Base-by-base conservation (phyloP, 2,329 filamentous ascomycete genomes). In the Ophiocordyceps camponoti-floridani region DNA sequence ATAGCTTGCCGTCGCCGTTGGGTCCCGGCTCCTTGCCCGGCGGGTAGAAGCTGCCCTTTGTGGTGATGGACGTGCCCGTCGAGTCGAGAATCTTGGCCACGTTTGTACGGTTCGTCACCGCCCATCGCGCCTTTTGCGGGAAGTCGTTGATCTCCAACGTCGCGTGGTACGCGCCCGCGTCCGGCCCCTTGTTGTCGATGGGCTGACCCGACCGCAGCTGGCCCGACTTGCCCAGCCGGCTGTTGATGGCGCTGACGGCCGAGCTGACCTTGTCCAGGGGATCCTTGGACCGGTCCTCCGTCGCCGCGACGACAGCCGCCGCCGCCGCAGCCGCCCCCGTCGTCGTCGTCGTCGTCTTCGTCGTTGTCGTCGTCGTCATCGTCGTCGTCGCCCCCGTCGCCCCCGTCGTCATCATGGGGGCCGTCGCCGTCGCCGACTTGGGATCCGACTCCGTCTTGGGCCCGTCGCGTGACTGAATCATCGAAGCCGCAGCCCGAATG, bases 81-180 rank as follows among this genome's bases (percentile, higher is more conserved):
- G 84, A 77, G 57, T 98, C 91, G 51, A 98, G 73, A 53, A 98
- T 95, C 70, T 96, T 98, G 53, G 89, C 88, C 46, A 98, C 91
- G 56, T 98, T 98, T 33, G 91, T 96, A 51, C 91, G 79, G 62
- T 98, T 98, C 37, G 91, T 98, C 65, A 98, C 91, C 11, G 87
- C 89, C 91, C 91, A 98, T 54, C 91, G 78, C 50, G 91, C 91
- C 70, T 95, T 96, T 61, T 98, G 91, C 31, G 91, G 91, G 63
- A 96, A 96, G 64, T 98, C 91, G 63, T 98, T 98, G 75, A 98
- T 98, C 63, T 96, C 91, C 49, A 98, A 72, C 4, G 89, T 96
- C 14, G 91, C 88, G 61, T 98, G 91, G 72, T 87, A 98, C 0
- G 88, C 87, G 44, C 91, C 91, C 3, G 91, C 91, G 61, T 98